These are phyloP conservation scores for Martensiomyces pterosporus DNA, from an alignment of 192 early-diverging fungal species.

Conservation along the genomic window DNA sequence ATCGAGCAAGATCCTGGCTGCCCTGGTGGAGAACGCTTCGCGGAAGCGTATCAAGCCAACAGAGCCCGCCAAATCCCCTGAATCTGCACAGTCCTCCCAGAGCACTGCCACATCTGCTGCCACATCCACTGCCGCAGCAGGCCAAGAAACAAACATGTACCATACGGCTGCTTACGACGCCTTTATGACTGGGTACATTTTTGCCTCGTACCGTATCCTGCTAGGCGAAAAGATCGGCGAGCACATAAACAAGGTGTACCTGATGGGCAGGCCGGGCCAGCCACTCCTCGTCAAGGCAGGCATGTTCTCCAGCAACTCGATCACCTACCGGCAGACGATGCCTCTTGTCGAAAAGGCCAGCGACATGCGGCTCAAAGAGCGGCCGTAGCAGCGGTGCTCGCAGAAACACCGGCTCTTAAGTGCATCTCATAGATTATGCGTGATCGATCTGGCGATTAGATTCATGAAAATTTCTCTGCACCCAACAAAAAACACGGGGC, in stretches of 20 bases:
- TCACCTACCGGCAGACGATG: slow-evolving; percentile 42
- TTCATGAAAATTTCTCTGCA: too few relatives aligned
- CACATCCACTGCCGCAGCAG: too few relatives aligned
- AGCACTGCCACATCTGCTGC: background rate
- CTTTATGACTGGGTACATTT: slow-evolving; percentile 94
- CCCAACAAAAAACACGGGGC: too few relatives aligned
- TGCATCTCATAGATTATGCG: too few relatives aligned
- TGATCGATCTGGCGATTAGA: too few relatives aligned
- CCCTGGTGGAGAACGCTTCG: too few relatives aligned
- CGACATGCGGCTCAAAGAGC: too few relatives aligned
- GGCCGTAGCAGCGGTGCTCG: too few relatives aligned
- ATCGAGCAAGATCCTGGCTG: slow-evolving; percentile 12
- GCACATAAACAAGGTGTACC: slow-evolving; percentile 77
- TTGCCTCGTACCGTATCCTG: slow-evolving; percentile 57
- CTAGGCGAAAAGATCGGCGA: slow-evolving; percentile 30
- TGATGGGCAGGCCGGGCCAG: slow-evolving; percentile 58
- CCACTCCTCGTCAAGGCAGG: slow-evolving; percentile 42
- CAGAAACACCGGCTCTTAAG: too few relatives aligned
- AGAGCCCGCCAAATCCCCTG: background rate
- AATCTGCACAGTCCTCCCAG: slow-evolving; percentile 1
- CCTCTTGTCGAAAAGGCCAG: background rate
- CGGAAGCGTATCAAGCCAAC: slow-evolving; percentile 2
- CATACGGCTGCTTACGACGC: slow-evolving; percentile 94
- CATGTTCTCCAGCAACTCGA: slow-evolving; percentile 22
- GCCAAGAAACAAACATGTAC: slow-evolving; percentile 59